These are phyloP conservation scores for Berberis thunbergii DNA, from an alignment of 164 flowering plant genomes.

Conservation along the genomic window DNA sequence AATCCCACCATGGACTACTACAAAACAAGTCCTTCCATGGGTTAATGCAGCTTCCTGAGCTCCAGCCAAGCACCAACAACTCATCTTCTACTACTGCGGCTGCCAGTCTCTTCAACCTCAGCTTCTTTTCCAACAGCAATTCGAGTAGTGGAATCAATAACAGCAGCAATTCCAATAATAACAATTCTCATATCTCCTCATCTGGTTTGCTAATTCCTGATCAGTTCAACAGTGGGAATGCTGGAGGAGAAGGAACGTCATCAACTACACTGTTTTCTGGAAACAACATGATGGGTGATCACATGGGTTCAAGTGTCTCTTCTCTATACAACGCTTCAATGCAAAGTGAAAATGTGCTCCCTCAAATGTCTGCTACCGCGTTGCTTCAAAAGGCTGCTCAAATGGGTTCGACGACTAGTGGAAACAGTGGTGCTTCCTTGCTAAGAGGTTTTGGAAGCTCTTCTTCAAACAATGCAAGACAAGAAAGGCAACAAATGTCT, in stretches of 20 bases:
- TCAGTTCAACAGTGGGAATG: constrained; percentile 27
- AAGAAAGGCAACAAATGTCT: constrained; percentile 15
- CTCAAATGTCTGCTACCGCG: constrained; percentile 86
- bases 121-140: constrained; percentile 39
- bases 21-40: constrained; percentile 45
- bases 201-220: constrained; percentile 24
- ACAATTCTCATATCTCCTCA: constrained; percentile 15
- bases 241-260: constrained; percentile 15
- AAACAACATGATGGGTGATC: constrained; percentile 23
- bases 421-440: constrained; percentile 22
- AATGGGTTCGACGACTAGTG: constrained; percentile 65
- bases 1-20: constrained; percentile 23
- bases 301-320: constrained; percentile 20
- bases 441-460: constrained; percentile 38
- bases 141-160: constrained; percentile 16
- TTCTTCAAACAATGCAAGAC: constrained; percentile 20
- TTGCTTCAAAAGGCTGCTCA: constrained; percentile 80
- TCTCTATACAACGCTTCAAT: constrained; percentile 26
- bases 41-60: constrained; percentile 55
- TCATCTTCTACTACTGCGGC: constrained; percentile 19
- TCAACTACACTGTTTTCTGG: constrained; percentile 27
- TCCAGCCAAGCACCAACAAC: constrained; percentile 26
- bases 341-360: constrained; percentile 22
- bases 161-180: constrained; percentile 18
- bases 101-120: constrained; percentile 43